Evolutionary conservation across 768 basidiomycete genomes (phyloP), one percentile per base, ranked within the genome.

Genomic region (Pholiota molesta): DNA sequence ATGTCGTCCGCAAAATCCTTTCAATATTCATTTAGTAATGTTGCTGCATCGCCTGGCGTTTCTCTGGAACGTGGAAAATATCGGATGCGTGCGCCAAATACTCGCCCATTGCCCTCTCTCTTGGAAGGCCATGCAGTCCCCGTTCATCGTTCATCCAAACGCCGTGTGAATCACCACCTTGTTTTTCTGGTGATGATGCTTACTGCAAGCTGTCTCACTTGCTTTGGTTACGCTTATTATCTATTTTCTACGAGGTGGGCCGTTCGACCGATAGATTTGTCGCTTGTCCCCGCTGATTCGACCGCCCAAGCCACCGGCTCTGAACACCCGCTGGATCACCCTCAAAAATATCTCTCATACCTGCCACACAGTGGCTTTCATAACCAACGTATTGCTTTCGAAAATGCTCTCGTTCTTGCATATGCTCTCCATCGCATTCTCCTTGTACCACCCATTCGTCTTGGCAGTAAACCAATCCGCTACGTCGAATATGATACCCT

Each of bases 321-420:
- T 66, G 64, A 63, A 45, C 57, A 68, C 54, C 49, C 29, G 35
- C 33, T 52, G 51, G 21, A 64, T 33, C 45, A 75, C 59, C 64
- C 65, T 2, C 59, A 72, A 13, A 79, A 79, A 62, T 94, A 83
- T 72, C 73, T 95, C 19, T 80, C 90, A 19, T 94, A 92, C 72
- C 79, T 94, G 19, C 92, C 92, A 13, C 92, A 94, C 71, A 91
- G 90, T 64, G 90, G 91, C 3, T 89, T 91, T 65, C 91, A 94
- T 74, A 94, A 92, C 72, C 91, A 94, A 75, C 87, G 92, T 35
- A 92, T 95, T 65, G 88, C 91, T 17, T 82, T 95, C 62, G 91
- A 94, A 75, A 95, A 95, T 68, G 93, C 91, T 2, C 81, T 94
- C 19, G 78, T 88, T n/a, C 82, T 94, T 55, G 81, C 92, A 1